phyloP scores from a whole-genome alignment of 179 eudicot genomes.

The Heliamphora pulchella region DNA sequence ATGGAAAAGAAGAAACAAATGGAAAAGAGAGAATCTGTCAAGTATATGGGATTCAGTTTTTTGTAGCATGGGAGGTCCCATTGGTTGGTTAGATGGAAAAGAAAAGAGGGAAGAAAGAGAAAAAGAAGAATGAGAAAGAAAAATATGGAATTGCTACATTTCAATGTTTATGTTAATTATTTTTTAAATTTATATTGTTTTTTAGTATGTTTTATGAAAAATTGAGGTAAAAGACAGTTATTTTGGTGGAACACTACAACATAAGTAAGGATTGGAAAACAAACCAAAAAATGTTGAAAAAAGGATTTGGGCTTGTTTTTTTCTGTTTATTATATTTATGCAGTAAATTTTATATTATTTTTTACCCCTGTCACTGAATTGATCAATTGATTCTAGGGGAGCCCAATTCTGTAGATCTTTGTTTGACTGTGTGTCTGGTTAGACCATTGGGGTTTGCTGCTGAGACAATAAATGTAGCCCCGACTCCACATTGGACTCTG shows the following conservation, averaged over 20 bases:
- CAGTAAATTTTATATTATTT: neutral
- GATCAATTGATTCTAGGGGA: constrained; percentile 5
- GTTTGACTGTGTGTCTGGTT: constrained; percentile 16
- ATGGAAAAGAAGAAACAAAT: neutral
- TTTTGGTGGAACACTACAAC: neutral
- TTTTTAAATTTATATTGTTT: neutral
- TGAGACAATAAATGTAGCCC: neutral
- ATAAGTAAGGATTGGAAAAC: neutral
- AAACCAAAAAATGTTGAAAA: neutral
- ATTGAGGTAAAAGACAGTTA: neutral
- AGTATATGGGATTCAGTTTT: neutral
- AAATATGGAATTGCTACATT: neutral
- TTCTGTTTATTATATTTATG: neutral
- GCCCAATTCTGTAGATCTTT: constrained; percentile 1
- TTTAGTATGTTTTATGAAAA: constrained; percentile 13
- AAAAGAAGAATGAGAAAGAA: neutral
- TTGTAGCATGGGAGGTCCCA: neutral
- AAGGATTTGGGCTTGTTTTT: constrained; percentile 8
- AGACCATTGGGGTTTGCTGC: neutral
- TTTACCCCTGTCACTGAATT: neutral
- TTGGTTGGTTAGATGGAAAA: neutral
- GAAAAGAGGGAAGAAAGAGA: neutral
- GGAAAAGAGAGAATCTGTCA: neutral
- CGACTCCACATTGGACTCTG: neutral
- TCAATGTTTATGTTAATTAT: neutral